Base-by-base conservation (phyloP, 495 filamentous ascomycete species). In the Aspergillus mulundensis region DNA sequence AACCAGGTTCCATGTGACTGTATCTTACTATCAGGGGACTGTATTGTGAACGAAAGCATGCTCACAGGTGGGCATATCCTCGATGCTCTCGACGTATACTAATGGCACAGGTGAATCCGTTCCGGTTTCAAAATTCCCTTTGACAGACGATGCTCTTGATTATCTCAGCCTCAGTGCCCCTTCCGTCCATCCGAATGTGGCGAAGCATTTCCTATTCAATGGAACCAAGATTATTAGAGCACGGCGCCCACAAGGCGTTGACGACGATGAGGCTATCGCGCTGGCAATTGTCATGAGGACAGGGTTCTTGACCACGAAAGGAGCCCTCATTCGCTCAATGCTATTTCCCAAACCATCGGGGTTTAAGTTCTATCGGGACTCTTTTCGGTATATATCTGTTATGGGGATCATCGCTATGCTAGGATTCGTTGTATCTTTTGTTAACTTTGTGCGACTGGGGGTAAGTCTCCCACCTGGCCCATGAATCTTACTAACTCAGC, bases 31-130 rank as follows among this genome's bases (percentile, higher is more conserved):
- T 88, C 89, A 51, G 95, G 95, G 21, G 95, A 99, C 69, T 96
- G 91, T 69, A 97, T 99, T 59, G 91, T 99, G 57, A 99, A 99
- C 67, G 95, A 99, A 70, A 97, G 93, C 76, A 99, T 99, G 95
- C 84, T 99, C 28, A 99, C 95, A 38, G 87, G 87, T 87, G 65
- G 62, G 74, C 24, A 11, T 14, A 36, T 14, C 5, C 12, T 4
- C 25, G 25, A 6, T 36, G 2, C 11, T 36, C 11, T 10, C 32
- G 11, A 3, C 5, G 12, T 36, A 7, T 36, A 36, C 11, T 36
- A 15, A 36, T 15, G 3, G 2, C 7, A 36, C 19, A 86, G 92
- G 91, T 42, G 95, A 99, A 77, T 97, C 95, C 48, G 90, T 99
- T 24, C 95, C 95, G 7, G 92, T 97, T 4, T 95, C 92, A 10